These are phyloP conservation scores for Endothia cerciana DNA, from an alignment of 2,329 filamentous ascomycete genomes.

Conservation along the genomic window DNA sequence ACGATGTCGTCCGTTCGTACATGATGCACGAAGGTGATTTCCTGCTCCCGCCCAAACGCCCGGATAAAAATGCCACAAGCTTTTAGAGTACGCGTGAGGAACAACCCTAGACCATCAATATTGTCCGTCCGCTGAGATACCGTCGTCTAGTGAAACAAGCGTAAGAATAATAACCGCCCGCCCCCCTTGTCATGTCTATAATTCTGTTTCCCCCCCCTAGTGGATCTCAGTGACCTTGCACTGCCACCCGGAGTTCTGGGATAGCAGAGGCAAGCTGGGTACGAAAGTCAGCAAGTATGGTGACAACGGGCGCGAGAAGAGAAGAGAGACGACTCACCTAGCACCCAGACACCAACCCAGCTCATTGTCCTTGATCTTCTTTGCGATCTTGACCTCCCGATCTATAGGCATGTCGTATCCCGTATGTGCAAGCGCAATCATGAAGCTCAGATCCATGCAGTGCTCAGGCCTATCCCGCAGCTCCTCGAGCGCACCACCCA, in stretches of 20 bases:
- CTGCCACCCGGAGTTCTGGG: constrained; percentile 82
- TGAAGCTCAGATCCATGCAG: constrained; percentile 95
- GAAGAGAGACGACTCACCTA: constrained; percentile 63
- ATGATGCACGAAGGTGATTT: neutral
- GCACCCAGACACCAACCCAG: constrained; percentile 97
- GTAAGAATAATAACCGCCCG: constrained; percentile 19
- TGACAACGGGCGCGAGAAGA: neutral
- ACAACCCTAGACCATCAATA: neutral
- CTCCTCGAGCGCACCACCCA: constrained; percentile 80
- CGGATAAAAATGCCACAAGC: constrained; percentile 12
- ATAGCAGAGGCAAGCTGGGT: constrained; percentile 77
- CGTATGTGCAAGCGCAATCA: constrained; percentile 88
- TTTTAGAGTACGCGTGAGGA: constrained; percentile 4
- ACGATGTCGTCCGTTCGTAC: neutral
- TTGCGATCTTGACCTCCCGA: constrained; percentile 94
- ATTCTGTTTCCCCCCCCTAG: constrained; percentile 42
- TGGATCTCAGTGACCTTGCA: constrained; percentile 81
- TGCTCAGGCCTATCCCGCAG: constrained; percentile 82
- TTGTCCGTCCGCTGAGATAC: constrained; percentile 3
- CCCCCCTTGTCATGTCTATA: constrained; percentile 30
- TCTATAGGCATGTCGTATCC: constrained; percentile 98
- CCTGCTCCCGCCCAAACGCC: constrained; percentile 13
- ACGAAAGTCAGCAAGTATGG: constrained; percentile 9
- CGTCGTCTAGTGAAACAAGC: constrained; percentile 5
- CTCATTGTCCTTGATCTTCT: constrained; percentile 98